Evolutionary conservation across 768 basidiomycete genomes (phyloP), one percentile per base, ranked within the genome.

Genomic region (Tricholoma sp.): DNA sequence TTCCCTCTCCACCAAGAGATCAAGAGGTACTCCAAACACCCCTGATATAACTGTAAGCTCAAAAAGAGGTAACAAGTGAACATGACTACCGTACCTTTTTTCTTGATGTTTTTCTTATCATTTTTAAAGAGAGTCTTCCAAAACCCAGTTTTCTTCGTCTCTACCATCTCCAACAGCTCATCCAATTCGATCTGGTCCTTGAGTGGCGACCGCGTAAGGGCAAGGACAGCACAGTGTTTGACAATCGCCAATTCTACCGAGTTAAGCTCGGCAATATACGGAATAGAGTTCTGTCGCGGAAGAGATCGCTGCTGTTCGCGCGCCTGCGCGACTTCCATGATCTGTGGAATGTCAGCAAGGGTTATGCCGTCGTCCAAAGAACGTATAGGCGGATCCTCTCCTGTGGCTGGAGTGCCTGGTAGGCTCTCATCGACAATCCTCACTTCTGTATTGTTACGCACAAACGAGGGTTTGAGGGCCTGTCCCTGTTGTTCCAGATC

Each of bases 81-180:
- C 10, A 35, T 57, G 24, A 58, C 57, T 29, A 72, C 76, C 5
- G 21, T 57, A 86, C 90, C 89, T 72, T 92, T 91, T 74, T 90
- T 91, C 83, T 90, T 87, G 69, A 88, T 84, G 56, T 88, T 88
- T 75, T 95, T 95, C 82, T 96, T 93, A 61, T 94, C 87, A 16
- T 82, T 83, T 71, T 97, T 98, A 78, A 99, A 98, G 16, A 98
- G 71, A 72, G 94, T 93, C 61, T 91, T 90, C 94, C 94, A 99
- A 73, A 97, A 97, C 18, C 89, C 89, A 59, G 84, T 86, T 79
- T 96, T 98, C 79, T 96, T 91, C 19, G 78, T 78, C 70, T 98
- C 95, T 27, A 99, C 83, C 69, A 97, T 77, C 72, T 98, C 96
- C 62, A 98, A 70, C 54, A 98, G 78, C 68, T 99, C 97, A 59